A percentile compares a stretch with the other conserved stretches of the same genome.
Conservation (phyloP, 768 basidiomycete genomes). For the Suillus cothurnatus region DNA sequence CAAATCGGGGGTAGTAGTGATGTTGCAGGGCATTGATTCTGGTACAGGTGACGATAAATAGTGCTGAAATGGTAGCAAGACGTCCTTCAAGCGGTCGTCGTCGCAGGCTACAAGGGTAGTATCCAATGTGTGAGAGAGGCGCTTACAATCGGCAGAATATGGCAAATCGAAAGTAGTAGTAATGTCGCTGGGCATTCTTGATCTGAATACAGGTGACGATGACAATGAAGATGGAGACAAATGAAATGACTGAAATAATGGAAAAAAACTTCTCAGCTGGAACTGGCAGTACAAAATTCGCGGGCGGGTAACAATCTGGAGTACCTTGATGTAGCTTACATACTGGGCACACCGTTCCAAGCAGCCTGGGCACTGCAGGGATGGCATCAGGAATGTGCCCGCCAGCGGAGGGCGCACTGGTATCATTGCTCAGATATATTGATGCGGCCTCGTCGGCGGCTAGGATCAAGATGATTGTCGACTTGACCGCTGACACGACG, state of each 20-base stretch:
- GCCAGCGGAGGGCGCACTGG: not conserved
- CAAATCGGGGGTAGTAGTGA: not conserved
- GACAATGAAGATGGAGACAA: not conserved
- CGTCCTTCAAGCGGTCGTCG: not conserved
- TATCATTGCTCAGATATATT: not conserved
- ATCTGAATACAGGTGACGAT: not conserved
- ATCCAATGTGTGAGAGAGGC: not conserved
- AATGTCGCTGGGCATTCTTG: not conserved
- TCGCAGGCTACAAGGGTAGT: not conserved
- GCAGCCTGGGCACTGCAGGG: not conserved
- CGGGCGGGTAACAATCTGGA: not conserved
- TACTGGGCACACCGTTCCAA: not conserved
- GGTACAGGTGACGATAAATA: not conserved
- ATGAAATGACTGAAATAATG: not conserved
- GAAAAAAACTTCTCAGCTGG: not conserved
- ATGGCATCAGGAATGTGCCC: not conserved
- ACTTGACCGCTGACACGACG: not conserved
- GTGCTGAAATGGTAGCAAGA: not conserved
- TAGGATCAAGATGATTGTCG: not conserved
- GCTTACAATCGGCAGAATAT: not conserved
- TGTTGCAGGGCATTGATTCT: not conserved
- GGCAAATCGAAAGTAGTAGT: not conserved
- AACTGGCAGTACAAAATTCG: not conserved
- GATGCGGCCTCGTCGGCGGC: not conserved
- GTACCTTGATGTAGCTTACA: not conserved